phyloP scores from a whole-genome alignment of 2,329 filamentous ascomycete species.

The Aspergillaceae sp. region DNA sequence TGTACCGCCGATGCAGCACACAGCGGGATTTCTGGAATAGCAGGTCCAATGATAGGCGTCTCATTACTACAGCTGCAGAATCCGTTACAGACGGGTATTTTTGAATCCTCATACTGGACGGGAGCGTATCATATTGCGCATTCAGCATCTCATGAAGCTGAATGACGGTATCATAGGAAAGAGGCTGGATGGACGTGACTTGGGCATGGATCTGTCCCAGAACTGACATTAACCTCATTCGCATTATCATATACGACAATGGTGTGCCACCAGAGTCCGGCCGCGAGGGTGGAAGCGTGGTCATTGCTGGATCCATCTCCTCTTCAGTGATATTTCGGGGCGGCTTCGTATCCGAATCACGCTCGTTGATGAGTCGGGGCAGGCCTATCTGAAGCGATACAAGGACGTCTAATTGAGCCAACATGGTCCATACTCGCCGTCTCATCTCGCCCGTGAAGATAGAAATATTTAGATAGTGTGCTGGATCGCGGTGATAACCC shows the following conservation, averaged over 20 bases:
- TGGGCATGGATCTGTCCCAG: constrained; percentile 6
- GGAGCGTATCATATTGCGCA: background rate
- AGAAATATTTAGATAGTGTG: constrained; percentile 26
- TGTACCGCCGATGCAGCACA: constrained; percentile 4
- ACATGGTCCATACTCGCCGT: constrained; percentile 24
- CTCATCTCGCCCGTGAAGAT: constrained; percentile 31
- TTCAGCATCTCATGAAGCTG: constrained; percentile 14
- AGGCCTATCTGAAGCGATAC: constrained; percentile 32
- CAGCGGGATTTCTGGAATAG: constrained; percentile 1
- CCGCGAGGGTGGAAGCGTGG: constrained; percentile 19
- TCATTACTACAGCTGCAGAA: background rate
- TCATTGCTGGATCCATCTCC: constrained; percentile 31
- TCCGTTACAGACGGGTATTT: background rate
- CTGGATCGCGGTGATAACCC: constrained; percentile 38
- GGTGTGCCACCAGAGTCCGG: constrained; percentile 13
- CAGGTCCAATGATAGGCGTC: background rate
- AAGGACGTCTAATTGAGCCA: constrained; percentile 32
- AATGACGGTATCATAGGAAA: constrained; percentile 10
- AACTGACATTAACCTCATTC: constrained; percentile 6
- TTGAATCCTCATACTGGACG: background rate
- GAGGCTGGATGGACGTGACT: constrained; percentile 4
- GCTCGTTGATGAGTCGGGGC: constrained; percentile 29
- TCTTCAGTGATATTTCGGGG: constrained; percentile 35
- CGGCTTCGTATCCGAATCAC: constrained; percentile 30
- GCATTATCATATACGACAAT: constrained; percentile 14